phyloP scores from a whole-genome alignment of 345 rosid genomes.

The Toxicodendron radicans region DNA sequence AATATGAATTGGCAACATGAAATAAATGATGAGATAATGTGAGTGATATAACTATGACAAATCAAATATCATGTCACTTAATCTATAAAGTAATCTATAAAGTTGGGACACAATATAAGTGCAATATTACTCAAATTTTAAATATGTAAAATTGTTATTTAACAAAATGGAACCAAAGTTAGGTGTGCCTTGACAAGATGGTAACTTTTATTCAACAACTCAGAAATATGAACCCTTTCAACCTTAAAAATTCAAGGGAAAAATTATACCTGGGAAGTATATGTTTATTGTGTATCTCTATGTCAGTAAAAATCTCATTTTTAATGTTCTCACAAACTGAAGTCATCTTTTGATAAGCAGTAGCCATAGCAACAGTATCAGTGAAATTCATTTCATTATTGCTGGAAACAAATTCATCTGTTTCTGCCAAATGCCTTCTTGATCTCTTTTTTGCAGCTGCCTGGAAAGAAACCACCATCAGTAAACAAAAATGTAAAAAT shows the following conservation, averaged over 20 bases:
- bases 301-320: slow-evolving; percentile 83
- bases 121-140: neutral
- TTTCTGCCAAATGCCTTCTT: slow-evolving; percentile 78
- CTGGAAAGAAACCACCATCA: slow-evolving; percentile 35
- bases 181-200: neutral
- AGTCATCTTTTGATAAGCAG: slow-evolving; percentile 93
- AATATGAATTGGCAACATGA: too few relatives aligned
- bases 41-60: too few relatives aligned
- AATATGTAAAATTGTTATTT: neutral
- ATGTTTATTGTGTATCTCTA: slow-evolving; percentile 89
- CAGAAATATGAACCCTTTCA: neutral
- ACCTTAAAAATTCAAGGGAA: neutral
- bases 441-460: slow-evolving; percentile 90
- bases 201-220: neutral
- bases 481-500: slow-evolving; percentile 1
- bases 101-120: too few relatives aligned
- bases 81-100: too few relatives aligned
- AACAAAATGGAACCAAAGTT: slow-evolving; percentile 1
- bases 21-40: too few relatives aligned
- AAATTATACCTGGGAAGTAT: slow-evolving; percentile 79
- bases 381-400: slow-evolving; percentile 52
- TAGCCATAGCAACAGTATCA: slow-evolving; percentile 68
- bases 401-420: slow-evolving; percentile 80
- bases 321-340: slow-evolving; percentile 69
- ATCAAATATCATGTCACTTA: too few relatives aligned